Evolutionary conservation across 306 rosid genomes (phyloP).

Genomic region (Oemleria cerasiformis): DNA sequence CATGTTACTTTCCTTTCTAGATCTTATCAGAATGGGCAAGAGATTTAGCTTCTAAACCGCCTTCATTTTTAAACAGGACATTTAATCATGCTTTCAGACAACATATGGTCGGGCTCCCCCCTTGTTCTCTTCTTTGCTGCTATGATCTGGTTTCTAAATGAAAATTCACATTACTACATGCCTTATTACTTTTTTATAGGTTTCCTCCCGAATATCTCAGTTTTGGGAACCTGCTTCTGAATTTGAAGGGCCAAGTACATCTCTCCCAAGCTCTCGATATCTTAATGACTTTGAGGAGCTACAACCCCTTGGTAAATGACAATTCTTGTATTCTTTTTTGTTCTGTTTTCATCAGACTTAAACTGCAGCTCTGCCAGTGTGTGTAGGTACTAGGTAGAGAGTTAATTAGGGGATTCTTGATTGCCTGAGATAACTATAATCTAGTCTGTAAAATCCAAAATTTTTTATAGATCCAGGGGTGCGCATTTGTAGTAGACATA

Average conservation of each 20-base stretch:
- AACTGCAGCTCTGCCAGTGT: slow-evolving; percentile 8
- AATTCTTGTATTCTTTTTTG: slow-evolving; percentile 1
- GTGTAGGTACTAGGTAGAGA: not conserved
- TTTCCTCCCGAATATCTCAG: slow-evolving; percentile 58
- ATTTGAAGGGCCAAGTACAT: slow-evolving; percentile 55
- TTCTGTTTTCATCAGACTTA: not conserved
- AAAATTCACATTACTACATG: not conserved
- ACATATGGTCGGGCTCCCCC: slow-evolving; percentile 50
- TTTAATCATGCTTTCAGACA: slow-evolving; percentile 59
- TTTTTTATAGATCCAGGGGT: not conserved
- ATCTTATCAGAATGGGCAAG: slow-evolving; percentile 68
- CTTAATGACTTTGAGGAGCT: slow-evolving; percentile 95
- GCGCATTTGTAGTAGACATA: not conserved
- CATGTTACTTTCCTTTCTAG: slow-evolving; percentile 42
- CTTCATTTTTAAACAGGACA: slow-evolving; percentile 54
- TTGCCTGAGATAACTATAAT: not conserved
- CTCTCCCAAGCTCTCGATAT: slow-evolving; percentile 74
- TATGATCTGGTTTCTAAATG: slow-evolving; percentile 21
- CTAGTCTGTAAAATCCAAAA: not conserved
- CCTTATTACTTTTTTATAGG: slow-evolving; percentile 42
- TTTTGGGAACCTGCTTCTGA: slow-evolving; percentile 75
- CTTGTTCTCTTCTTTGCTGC: slow-evolving; percentile 16
- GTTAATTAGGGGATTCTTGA: not conserved
- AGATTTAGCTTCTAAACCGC: slow-evolving; percentile 70
- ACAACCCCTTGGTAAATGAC: slow-evolving; percentile 72